These are phyloP conservation scores for Penicillium crystallinum DNA, from an alignment of 495 filamentous ascomycete species.

Conservation along the genomic window DNA sequence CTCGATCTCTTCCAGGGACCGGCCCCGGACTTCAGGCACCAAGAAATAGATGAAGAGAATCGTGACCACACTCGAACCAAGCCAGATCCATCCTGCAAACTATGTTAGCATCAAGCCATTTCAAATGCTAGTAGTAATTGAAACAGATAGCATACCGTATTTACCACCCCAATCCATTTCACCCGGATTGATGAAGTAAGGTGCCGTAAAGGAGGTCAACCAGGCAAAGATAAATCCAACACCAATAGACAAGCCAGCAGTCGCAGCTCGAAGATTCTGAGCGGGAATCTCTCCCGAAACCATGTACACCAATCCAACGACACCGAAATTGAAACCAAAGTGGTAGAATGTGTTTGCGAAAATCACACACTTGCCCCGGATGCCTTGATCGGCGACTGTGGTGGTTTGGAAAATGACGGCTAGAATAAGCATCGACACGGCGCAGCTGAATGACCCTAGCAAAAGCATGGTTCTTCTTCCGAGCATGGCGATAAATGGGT, in stretches of 20 bases:
- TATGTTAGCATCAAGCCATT: not conserved
- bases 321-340: not conserved
- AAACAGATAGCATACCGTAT: not conserved
- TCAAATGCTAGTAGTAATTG: not conserved
- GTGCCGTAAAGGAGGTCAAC: not conserved
- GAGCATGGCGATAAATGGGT: not conserved
- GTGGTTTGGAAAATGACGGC: not conserved
- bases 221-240: slow-evolving; percentile 39
- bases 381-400: not conserved
- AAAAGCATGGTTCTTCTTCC: not conserved
- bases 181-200: not conserved
- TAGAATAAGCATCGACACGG: not conserved
- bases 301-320: not conserved
- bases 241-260: slow-evolving; percentile 35
- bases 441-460: not conserved
- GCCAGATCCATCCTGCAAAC: not conserved
- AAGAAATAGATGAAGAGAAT: not conserved
- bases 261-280: slow-evolving; percentile 40
- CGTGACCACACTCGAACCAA: not conserved
- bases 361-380: not conserved
- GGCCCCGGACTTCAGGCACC: not conserved
- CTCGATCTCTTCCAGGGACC: not conserved
- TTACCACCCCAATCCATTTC: not conserved
- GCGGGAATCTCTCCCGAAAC: not conserved
- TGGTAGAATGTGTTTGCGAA: not conserved